Conservation (phyloP, 2,329 filamentous ascomycete species). For the Penicillium freii region DNA sequence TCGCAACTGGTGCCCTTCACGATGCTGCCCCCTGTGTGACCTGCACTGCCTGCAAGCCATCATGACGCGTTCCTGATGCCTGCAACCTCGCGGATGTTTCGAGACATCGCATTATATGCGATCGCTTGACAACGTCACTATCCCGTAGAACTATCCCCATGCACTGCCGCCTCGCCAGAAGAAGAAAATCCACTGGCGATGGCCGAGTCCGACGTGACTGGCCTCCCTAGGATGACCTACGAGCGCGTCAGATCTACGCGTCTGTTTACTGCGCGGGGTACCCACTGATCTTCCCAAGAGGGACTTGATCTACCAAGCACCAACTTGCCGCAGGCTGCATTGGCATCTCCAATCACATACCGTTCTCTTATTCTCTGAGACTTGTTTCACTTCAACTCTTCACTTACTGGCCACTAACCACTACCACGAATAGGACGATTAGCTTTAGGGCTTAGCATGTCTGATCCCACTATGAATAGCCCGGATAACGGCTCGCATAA, state of each 20-base stretch:
- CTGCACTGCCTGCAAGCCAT: conserved; percentile 26
- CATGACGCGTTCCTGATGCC: conserved; percentile 31
- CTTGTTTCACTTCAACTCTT: not conserved
- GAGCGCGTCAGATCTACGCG: conserved; percentile 34
- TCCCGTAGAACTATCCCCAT: conserved; percentile 3
- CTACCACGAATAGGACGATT: conserved; percentile 10
- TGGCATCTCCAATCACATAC: conserved; percentile 4
- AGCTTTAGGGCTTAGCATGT: conserved; percentile 29
- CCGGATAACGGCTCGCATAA: conserved; percentile 39
- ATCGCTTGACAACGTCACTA: not conserved
- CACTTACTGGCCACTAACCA: conserved; percentile 18
- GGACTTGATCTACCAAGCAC: conserved; percentile 8
- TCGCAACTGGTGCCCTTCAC: conserved; percentile 12
- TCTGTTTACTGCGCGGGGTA: conserved; percentile 23
- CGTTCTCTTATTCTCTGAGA: not conserved
- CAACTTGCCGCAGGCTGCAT: conserved; percentile 5
- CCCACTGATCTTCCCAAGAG: conserved; percentile 14
- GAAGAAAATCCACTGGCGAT: not conserved
- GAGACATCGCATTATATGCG: not conserved
- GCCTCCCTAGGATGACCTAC: not conserved
- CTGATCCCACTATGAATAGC: conserved; percentile 39
- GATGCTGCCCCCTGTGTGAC: conserved; percentile 22
- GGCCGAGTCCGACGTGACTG: conserved; percentile 3
- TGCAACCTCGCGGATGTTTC: conserved; percentile 2
- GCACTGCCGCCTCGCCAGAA: not conserved